A percentile compares a stretch with the other conserved stretches of the same genome.
Conservation (phyloP, 805 yeast species). For the Candida silvatica region DNA sequence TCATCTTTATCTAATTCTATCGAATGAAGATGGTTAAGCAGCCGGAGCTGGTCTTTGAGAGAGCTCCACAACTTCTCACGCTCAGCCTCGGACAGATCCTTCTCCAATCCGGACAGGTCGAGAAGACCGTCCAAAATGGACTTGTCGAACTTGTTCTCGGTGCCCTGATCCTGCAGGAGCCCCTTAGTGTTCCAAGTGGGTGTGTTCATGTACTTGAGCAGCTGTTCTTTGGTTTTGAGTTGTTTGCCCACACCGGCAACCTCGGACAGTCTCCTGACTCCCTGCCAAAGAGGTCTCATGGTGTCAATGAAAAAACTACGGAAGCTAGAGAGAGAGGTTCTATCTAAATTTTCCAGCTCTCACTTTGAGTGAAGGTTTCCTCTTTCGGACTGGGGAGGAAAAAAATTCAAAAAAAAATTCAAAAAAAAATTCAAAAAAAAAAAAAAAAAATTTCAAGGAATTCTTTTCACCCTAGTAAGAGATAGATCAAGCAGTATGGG, state of each 20-base stretch:
- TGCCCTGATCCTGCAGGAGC: slow-evolving; percentile 7
- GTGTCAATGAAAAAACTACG: neutral
- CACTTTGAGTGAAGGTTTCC: no score
- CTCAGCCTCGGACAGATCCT: slow-evolving; percentile 19
- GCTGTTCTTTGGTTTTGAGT: slow-evolving; percentile 9
- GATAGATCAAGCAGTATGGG: slow-evolving; percentile 31
- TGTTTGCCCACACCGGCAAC: slow-evolving; percentile 8
- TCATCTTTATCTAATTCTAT: slow-evolving; percentile 15
- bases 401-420: neutral
- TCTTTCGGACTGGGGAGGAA: no score
- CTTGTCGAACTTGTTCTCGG: slow-evolving; percentile 7
- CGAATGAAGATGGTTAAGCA: slow-evolving; percentile 36
- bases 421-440: slow-evolving; percentile 1
- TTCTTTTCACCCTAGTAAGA: no score
- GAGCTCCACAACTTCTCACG: slow-evolving; percentile 24
- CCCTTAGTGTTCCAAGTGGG: slow-evolving; percentile 22
- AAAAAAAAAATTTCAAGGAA: no score
- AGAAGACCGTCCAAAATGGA: slow-evolving; percentile 26
- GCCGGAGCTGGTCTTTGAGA: slow-evolving; percentile 39
- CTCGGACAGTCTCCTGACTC: no score
- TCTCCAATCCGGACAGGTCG: slow-evolving; percentile 40
- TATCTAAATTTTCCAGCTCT: no score
- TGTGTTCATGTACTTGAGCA: slow-evolving; percentile 10
- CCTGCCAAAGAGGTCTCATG: neutral
- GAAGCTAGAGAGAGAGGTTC: no score